Percentiles rank a stretch among this genome's conserved stretches.
These are phyloP conservation scores for Neurospora sp. DNA, from an alignment of 495 filamentous ascomycete species.

Conservation along the genomic window DNA sequence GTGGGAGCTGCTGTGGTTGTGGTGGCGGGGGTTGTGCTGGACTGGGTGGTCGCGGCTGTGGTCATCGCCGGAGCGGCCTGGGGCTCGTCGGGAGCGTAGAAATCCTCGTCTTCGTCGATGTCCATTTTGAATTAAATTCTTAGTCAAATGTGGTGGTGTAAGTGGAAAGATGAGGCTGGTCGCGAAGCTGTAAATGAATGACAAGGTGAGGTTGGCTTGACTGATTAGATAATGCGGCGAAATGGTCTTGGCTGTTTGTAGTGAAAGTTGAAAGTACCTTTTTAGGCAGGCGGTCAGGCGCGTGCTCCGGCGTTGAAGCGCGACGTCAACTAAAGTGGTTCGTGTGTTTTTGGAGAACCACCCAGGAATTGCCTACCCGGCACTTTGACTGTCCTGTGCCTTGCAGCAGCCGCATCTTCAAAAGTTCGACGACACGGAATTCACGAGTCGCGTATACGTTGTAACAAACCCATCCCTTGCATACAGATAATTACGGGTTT, in stretches of 20 bases:
- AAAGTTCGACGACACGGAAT: background rate
- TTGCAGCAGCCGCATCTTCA: background rate
- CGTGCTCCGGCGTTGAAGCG: background rate
- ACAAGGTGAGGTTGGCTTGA: slow-evolving; percentile 13
- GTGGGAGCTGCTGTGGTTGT: background rate
- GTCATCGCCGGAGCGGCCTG: slow-evolving; percentile 16
- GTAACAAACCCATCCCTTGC: background rate
- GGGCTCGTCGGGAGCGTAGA: slow-evolving; percentile 48
- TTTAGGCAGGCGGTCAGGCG: slow-evolving; percentile 21
- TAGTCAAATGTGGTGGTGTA: background rate
- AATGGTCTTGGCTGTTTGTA: background rate
- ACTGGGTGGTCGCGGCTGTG: slow-evolving; percentile 4
- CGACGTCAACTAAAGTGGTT: slow-evolving; percentile 2
- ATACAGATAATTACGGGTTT: background rate
- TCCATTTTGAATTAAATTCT: slow-evolving; percentile 41
- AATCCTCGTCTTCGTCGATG: slow-evolving; percentile 60
- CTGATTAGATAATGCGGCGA: slow-evolving; percentile 18
- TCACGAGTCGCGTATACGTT: background rate
- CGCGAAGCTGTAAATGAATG: background rate
- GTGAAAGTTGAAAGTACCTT: no score
- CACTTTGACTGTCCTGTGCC: background rate
- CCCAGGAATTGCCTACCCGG: background rate
- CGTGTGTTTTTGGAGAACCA: background rate
- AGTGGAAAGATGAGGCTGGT: background rate
- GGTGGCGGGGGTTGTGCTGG: background rate